Conservation (phyloP, 352 stramenopile genomes). For the Phytophthora megakarya region DNA sequence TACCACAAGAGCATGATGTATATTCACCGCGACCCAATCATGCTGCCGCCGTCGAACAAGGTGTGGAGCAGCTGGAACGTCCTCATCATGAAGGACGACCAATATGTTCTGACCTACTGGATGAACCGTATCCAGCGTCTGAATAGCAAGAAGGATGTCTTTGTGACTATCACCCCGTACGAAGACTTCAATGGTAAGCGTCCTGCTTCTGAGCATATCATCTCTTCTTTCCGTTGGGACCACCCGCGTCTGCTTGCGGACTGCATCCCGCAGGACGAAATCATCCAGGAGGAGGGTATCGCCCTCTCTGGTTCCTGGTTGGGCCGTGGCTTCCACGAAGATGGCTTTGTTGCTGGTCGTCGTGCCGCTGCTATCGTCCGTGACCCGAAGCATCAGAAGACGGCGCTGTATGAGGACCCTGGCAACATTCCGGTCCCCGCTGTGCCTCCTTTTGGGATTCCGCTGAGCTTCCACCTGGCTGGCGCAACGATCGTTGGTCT, state of each 20-base stretch:
- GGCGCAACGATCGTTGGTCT: conserved; percentile 57
- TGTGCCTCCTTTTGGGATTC: conserved; percentile 77
- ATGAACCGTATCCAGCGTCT: conserved; percentile 91
- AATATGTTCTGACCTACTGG: conserved; percentile 91
- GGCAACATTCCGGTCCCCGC: conserved; percentile 76
- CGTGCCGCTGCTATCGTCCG: conserved; percentile 79
- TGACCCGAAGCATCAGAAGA: conserved; percentile 74
- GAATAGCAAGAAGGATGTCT: conserved; percentile 86
- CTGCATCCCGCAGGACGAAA: conserved; percentile 86
- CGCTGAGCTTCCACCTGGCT: conserved; percentile 66
- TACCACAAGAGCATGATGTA: conserved; percentile 92
- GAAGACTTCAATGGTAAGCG: conserved; percentile 64
- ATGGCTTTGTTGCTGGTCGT: conserved; percentile 85
- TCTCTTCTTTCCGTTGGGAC: conserved; percentile 86
- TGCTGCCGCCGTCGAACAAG: conserved; percentile 77
- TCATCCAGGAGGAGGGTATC: conserved; percentile 84
- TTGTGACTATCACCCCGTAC: conserved; percentile 85
- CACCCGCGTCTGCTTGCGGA: conserved; percentile 83
- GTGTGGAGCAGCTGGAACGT: conserved; percentile 89
- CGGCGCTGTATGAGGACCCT: conserved; percentile 80
- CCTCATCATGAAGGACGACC: conserved; percentile 80
- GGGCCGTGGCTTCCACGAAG: conserved; percentile 86
- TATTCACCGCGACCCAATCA: conserved; percentile 76
- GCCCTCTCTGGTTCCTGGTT: conserved; percentile 83
- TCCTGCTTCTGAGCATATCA: conserved; percentile 52